Evolutionary conservation across 495 filamentous ascomycete species (phyloP).

Genomic region (Margaritispora aquatica): DNA sequence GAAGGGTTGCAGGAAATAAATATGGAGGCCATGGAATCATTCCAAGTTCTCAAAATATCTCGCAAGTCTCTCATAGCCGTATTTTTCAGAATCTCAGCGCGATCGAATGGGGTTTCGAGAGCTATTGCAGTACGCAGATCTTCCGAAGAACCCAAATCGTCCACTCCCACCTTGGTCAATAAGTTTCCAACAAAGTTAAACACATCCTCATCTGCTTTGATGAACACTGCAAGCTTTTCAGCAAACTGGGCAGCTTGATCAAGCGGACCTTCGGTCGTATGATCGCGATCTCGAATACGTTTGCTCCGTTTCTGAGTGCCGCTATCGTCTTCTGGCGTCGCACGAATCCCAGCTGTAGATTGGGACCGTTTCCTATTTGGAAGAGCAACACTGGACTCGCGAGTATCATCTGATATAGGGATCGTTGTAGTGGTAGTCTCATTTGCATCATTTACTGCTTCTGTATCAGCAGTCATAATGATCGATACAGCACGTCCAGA

Average conservation of each 20-base stretch:
- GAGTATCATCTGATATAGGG: slow-evolving; percentile 11
- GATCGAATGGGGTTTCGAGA: slow-evolving; percentile 19
- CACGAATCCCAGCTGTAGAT: slow-evolving; percentile 52
- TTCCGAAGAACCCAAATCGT: slow-evolving; percentile 38
- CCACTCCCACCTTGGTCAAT: slow-evolving; percentile 60
- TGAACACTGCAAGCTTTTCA: slow-evolving; percentile 59
- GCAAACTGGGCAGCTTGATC: slow-evolving; percentile 67
- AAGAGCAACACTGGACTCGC: slow-evolving; percentile 9
- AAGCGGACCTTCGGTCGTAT: slow-evolving; percentile 59
- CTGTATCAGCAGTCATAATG: slow-evolving; percentile 5
- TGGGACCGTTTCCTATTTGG: slow-evolving; percentile 57
- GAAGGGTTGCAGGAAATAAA: slow-evolving; percentile 49
- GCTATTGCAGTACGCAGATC: slow-evolving; percentile 31
- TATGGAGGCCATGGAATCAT: slow-evolving; percentile 51
- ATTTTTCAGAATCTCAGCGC: slow-evolving; percentile 15
- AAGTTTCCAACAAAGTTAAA: slow-evolving; percentile 63
- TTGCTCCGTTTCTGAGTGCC: slow-evolving; percentile 72
- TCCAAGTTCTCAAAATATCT: slow-evolving; percentile 49
- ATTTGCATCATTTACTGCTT: slow-evolving; percentile 12
- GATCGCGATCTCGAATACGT: slow-evolving; percentile 72
- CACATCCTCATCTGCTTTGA: slow-evolving; percentile 68
- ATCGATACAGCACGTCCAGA: slow-evolving; percentile 25
- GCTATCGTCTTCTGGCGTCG: slow-evolving; percentile 47
- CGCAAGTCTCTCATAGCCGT: slow-evolving; percentile 46
- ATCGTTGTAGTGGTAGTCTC: slow-evolving; percentile 19